These are phyloP conservation scores for Colletotrichum sp. DNA, from an alignment of 2,329 filamentous ascomycete genomes.

Conservation along the genomic window DNA sequence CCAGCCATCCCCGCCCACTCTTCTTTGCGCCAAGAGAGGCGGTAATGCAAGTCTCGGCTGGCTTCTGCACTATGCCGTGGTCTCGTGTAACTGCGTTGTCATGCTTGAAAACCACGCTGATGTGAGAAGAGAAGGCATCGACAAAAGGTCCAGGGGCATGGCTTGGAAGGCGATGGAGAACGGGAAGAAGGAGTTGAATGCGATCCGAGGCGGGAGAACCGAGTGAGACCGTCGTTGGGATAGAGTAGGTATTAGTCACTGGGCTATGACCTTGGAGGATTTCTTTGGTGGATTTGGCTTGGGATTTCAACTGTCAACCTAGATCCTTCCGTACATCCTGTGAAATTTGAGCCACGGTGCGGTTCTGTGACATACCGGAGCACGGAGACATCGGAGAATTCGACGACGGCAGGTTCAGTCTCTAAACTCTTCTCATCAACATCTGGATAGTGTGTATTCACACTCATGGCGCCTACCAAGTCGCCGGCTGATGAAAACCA, in stretches of 20 bases:
- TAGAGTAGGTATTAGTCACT: neutral
- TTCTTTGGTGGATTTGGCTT: neutral
- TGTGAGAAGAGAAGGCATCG: neutral
- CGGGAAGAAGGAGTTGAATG: neutral
- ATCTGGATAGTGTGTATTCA: neutral
- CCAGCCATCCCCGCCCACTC: neutral
- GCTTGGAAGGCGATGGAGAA: neutral
- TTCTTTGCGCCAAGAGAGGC: neutral
- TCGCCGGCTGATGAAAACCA: fast-evolving
- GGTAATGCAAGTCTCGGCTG: neutral
- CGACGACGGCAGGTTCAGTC: neutral
- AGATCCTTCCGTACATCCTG: neutral
- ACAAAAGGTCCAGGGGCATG: neutral
- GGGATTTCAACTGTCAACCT: neutral
- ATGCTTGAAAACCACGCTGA: neutral
- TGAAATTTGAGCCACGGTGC: neutral
- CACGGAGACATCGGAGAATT: neutral
- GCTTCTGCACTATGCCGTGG: neutral
- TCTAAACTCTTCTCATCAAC: fast-evolving
- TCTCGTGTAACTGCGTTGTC: neutral
- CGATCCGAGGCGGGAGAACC: neutral
- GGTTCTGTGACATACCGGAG: neutral
- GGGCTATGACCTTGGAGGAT: neutral
- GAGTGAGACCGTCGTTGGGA: neutral
- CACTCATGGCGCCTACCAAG: neutral